These are phyloP conservation scores for Viola odorata DNA, from an alignment of 345 rosid species.

Conservation along the genomic window DNA sequence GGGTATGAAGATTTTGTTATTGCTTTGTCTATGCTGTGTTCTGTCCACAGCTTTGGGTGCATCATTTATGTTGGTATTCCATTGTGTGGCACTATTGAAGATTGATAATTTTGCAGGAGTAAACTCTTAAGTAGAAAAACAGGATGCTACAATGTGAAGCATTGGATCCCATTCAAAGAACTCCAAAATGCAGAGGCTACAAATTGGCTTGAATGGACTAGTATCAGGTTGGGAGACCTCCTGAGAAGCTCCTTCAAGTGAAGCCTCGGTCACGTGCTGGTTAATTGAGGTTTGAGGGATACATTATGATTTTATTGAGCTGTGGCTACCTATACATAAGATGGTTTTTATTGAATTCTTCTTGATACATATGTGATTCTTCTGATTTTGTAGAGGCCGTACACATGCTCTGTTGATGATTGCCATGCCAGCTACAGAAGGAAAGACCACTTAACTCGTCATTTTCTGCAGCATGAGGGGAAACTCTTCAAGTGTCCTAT, in stretches of 20 bases:
- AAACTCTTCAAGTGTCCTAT: slow-evolving; percentile 63
- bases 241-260: slow-evolving; percentile 96
- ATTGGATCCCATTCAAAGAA: slow-evolving; percentile 95
- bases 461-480: slow-evolving; percentile 61
- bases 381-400: slow-evolving; percentile 56
- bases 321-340: neutral
- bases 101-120: slow-evolving; percentile 43
- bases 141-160: slow-evolving; percentile 61
- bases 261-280: slow-evolving; percentile 76
- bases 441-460: slow-evolving; percentile 88
- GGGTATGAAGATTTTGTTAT: no score
- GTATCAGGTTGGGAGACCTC: slow-evolving; percentile 99
- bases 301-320: neutral
- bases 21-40: no score
- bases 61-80: no score
- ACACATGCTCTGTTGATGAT: slow-evolving; percentile 53
- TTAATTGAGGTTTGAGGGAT: slow-evolving; percentile 40
- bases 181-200: slow-evolving; percentile 99
- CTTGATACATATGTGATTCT: neutral
- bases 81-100: slow-evolving; percentile 2
- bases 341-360: neutral
- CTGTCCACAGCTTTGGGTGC: no score
- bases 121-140: slow-evolving; percentile 10
- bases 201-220: slow-evolving; percentile 61
- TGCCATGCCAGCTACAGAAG: slow-evolving; percentile 72